Evolutionary conservation across 2,329 filamentous ascomycete genomes (phyloP), one percentile per base, ranked within the genome.

Genomic region (Hirsutella minnesotensis): DNA sequence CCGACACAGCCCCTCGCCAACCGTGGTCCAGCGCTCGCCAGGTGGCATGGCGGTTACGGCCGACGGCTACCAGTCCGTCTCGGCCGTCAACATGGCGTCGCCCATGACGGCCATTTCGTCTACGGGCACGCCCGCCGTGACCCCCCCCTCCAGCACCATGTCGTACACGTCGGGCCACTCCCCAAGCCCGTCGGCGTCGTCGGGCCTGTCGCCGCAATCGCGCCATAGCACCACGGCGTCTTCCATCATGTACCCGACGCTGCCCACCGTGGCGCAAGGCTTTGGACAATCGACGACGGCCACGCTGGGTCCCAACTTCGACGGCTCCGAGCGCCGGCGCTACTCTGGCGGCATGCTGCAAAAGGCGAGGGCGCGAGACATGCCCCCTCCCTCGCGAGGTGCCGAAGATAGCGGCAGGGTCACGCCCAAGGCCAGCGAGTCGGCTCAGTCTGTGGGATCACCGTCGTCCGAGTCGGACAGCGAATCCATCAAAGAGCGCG

Each of bases 151-250:
- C 10, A 86, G 80, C 59, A 75, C 79, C 43, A 72, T 86, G 56
- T 88, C 84, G 1, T 88, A 88, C 64, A 80, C 78, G 33, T 86
- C 84, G 10, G 80, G 81, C 39, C 83, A 88, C 58, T 89, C 84
- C 7, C 84, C 84, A 3, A 75, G 70, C 50, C 78, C 81, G 22
- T 86, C 82, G n/a, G 77, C 75, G 38, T 42, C 45, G 21, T 75
- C 81, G 45, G 81, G 73, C 57, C 72, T 87, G 58, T 85, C 81
- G 40, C 82, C 82, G 1, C 70, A 74, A 37, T 76, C 75, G 12
- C 74, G 81, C 43, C 75, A 81, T 56, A 73, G 70, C 53, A 75
- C 75, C 2, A 73, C 71, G 5, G 63, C 70, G 20, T 76, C 76
- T 38, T 74, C 74, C 37, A 75, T 77, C 54, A 76, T 85, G 64